These are phyloP conservation scores for Colletotrichum sansevieriae DNA, from an alignment of 2,329 filamentous ascomycete genomes.

Conservation along the genomic window DNA sequence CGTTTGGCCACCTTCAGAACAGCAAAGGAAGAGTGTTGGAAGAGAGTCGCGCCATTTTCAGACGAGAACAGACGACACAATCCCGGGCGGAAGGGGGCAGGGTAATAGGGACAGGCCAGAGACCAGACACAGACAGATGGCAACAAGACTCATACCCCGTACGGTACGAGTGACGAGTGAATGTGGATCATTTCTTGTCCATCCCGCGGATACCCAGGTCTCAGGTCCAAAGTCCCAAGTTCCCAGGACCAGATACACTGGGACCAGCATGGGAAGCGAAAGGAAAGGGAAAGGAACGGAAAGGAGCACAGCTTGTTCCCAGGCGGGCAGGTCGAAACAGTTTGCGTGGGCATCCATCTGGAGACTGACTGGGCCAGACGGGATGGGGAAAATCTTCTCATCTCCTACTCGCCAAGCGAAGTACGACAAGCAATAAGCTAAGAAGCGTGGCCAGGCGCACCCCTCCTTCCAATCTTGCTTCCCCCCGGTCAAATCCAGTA, in stretches of 20 bases:
- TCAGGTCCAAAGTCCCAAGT: not conserved
- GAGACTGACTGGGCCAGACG: constrained; percentile 10
- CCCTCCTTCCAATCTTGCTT: constrained; percentile 30
- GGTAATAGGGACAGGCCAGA: constrained; percentile 19
- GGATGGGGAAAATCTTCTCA: constrained; percentile 12
- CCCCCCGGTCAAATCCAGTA: constrained; percentile 33
- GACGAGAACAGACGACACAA: constrained; percentile 35
- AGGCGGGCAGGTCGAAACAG: constrained; percentile 36
- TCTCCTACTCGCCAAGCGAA: constrained; percentile 23
- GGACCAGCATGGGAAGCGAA: no score
- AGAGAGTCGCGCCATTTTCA: constrained; percentile 34
- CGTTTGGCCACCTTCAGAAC: constrained; percentile 25
- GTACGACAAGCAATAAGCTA: constrained; percentile 1
- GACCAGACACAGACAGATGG: not conserved
- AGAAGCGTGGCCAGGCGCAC: constrained; percentile 12
- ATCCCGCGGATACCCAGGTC: not conserved
- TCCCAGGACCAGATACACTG: no score
- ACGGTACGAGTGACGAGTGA: constrained; percentile 4
- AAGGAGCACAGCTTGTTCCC: constrained; percentile 19
- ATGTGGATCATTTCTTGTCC: constrained; percentile 11
- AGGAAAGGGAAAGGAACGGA: no score
- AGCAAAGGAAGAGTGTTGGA: constrained; percentile 16
- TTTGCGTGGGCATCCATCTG: constrained; percentile 18
- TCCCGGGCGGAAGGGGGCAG: constrained; percentile 23
- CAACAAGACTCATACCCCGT: not conserved